Conservation (phyloP, 164 flowering plant species). For the Chimonanthus praecox region DNA sequence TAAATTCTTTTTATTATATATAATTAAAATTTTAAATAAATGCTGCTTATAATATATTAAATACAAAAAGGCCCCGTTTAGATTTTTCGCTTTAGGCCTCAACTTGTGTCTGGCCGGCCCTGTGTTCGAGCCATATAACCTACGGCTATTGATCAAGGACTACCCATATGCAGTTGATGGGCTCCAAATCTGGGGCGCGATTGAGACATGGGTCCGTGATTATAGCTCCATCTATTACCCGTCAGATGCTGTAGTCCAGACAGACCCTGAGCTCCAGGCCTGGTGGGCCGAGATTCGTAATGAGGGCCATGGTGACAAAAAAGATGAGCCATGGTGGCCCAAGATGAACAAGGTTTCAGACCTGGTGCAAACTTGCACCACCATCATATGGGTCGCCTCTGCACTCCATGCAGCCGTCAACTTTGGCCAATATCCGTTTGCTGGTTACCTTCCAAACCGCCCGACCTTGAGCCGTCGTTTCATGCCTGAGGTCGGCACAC, state of each 20-base stretch:
- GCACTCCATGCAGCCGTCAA: constrained; percentile 93
- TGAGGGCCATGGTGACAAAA: no score
- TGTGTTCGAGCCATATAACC: constrained; percentile 45
- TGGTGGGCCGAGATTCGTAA: no score
- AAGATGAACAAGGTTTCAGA: constrained; percentile 42
- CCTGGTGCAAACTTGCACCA: constrained; percentile 55
- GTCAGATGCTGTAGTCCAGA: no score
- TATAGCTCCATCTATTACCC: constrained; percentile 68
- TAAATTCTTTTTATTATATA: no score
- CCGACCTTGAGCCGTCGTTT: constrained; percentile 73
- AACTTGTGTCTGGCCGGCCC: no score
- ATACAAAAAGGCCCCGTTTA: no score
- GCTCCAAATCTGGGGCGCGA: constrained; percentile 79
- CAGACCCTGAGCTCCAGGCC: no score
- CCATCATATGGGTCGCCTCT: constrained; percentile 81
- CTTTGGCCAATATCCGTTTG: constrained; percentile 83
- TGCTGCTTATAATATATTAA: no score
- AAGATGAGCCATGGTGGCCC: no score
- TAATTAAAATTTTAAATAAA: no score
- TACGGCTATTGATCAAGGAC: constrained; percentile 65
- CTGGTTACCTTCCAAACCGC: constrained; percentile 82
- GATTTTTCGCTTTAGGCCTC: no score
- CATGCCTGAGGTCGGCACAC: constrained; percentile 76
- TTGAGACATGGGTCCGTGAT: constrained; percentile 64
- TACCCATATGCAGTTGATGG: constrained; percentile 92